These are phyloP conservation scores for Cichorium intybus DNA, from an alignment of 140 eudicot species.

Conservation along the genomic window DNA sequence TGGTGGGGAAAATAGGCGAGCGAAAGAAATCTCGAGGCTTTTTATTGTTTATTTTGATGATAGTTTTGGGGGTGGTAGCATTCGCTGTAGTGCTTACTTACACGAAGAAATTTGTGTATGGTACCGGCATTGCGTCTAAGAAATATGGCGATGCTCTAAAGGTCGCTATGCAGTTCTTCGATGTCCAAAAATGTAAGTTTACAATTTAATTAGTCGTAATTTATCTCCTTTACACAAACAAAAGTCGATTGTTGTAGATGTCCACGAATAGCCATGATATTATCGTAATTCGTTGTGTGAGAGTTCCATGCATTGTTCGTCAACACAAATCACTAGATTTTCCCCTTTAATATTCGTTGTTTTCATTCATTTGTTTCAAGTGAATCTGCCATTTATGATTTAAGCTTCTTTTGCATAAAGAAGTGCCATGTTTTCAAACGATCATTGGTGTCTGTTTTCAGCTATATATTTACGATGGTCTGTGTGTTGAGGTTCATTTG, in stretches of 20 bases:
- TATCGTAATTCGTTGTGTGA: no score
- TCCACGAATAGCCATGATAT: no score
- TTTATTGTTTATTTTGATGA: constrained; percentile 40
- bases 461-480: no score
- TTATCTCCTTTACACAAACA: background rate
- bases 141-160: constrained; percentile 60
- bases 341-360: no score
- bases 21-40: constrained; percentile 39
- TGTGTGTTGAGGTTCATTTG: no score
- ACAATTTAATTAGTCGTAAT: background rate
- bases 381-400: background rate
- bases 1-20: constrained; percentile 7
- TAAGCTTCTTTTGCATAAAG: background rate
- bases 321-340: background rate
- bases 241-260: background rate
- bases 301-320: background rate
- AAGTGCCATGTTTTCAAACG: background rate
- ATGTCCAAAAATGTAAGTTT: constrained; percentile 61
- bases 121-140: constrained; percentile 43
- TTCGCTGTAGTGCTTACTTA: constrained; percentile 31
- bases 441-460: no score
- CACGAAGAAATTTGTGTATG: constrained; percentile 40
- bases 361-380: background rate
- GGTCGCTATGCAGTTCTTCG: constrained; percentile 64
- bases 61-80: constrained; percentile 36